Conservation (phyloP, 805 yeast genomes). For the Diddensiella caesifluorescens region DNA sequence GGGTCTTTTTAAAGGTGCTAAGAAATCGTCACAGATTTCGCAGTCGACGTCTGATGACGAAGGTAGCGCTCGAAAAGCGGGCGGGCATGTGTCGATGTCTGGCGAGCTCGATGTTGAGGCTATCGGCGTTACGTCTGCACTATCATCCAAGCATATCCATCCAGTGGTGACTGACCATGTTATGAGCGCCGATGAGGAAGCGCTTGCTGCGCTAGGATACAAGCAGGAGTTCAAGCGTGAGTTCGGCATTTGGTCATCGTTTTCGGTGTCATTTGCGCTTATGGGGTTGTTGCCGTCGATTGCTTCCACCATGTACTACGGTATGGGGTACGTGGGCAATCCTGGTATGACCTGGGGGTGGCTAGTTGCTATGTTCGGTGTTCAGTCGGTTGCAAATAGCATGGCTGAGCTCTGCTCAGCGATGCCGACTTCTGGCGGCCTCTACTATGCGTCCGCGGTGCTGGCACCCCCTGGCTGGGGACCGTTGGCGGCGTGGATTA, state of each 20-base stretch:
- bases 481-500: slow-evolving; percentile 54
- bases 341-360: slow-evolving; percentile 64
- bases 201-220: slow-evolving; percentile 41
- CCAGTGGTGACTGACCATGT: slow-evolving; percentile 23
- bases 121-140: slow-evolving; percentile 18
- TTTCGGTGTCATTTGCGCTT: slow-evolving; percentile 59
- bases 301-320: slow-evolving; percentile 55
- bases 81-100: slow-evolving; percentile 12
- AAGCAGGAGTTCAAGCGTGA: slow-evolving; percentile 59
- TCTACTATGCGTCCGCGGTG: slow-evolving; percentile 61
- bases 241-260: slow-evolving; percentile 53
- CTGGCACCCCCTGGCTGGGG: slow-evolving; percentile 52
- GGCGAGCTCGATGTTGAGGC: slow-evolving; percentile 21
- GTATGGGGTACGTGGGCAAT: slow-evolving; percentile 56
- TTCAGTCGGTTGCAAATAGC: slow-evolving; percentile 52
- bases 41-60: slow-evolving; percentile 11
- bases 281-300: slow-evolving; percentile 64
- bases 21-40: slow-evolving; percentile 5
- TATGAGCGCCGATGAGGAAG: slow-evolving; percentile 23
- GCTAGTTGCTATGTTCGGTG: slow-evolving; percentile 49
- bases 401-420: slow-evolving; percentile 62
- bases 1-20: too few species aligned
- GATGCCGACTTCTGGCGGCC: slow-evolving; percentile 64
- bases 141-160: slow-evolving; percentile 15
- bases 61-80: slow-evolving; percentile 3